Base-by-base conservation (phyloP, 2,329 filamentous ascomycete genomes). In the Cordyceps farinosa region DNA sequence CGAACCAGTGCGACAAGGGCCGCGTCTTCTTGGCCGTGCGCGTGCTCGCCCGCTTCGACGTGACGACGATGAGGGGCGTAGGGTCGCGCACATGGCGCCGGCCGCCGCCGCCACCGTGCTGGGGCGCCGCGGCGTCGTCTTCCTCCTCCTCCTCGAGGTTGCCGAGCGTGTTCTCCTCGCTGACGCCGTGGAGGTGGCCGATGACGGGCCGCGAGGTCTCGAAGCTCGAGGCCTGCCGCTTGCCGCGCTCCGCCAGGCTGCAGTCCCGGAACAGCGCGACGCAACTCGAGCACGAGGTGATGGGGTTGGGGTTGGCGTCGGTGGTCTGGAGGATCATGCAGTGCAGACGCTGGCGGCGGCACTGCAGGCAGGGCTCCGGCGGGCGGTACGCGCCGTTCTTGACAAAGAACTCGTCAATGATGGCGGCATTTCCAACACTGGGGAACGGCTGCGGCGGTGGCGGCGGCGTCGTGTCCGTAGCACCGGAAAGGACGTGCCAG, bases 211-310 rank as follows among this genome's bases (percentile, higher is more conserved):
- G 68, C 0, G 74, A 67, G 0, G 80, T 82, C 68, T 83, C 81
- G 66, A 82, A 83, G 2, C 73, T 69, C 0, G 76, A 79, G 0
- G 79, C 74, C 2, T 76, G 72, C 9, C 80, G 75, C 65, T 83
- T 83, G 44, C 72, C 73, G 22, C 75, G 73, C 13, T 74, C 76
- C 1, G 80, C 76, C 5, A 82, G 71, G 57, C 81, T 82, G 67
- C 81, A 83, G 64, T 81, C 78, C 1, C 80, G 73, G 62, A 80
- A 82, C 2, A 83, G 70, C 0, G 80, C 80, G 5, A 80, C 81
- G 62, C 81, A 83, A 65, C 78, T 82, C 3, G 80, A 81, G 66
- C 81, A 83, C 0, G 80, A 76, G 6, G 71, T 72, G 56, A 78
- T 72, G 2, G 80, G 80, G 61, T 82, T 83, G 0, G 80, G 81